phyloP scores from a whole-genome alignment of 257 asterid genomes.

The Scutellaria barbata region DNA sequence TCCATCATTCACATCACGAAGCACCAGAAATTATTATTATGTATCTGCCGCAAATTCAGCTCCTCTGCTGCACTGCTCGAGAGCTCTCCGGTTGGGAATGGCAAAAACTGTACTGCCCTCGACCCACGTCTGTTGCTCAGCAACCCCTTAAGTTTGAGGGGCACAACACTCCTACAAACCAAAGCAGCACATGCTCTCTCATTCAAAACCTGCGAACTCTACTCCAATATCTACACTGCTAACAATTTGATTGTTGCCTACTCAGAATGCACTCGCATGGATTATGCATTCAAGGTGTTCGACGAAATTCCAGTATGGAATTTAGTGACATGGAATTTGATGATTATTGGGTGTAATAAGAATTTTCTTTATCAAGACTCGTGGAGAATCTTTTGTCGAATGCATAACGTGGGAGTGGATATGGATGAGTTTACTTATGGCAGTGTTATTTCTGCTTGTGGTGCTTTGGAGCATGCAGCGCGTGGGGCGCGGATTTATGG shows the following conservation, averaged over 20 bases:
- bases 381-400: constrained; percentile 59
- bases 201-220: constrained; percentile 42
- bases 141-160: constrained; percentile 44
- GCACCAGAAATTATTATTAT: constrained; percentile 27
- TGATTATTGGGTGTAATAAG: constrained; percentile 64
- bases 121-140: constrained; percentile 40
- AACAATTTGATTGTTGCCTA: constrained; percentile 54
- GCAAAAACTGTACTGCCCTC: constrained; percentile 26
- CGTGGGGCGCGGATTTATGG: constrained; percentile 69
- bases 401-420: constrained; percentile 50
- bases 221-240: constrained; percentile 39
- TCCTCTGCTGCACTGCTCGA: constrained; percentile 41
- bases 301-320: constrained; percentile 60
- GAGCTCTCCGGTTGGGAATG: constrained; percentile 32
- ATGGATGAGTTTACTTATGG: constrained; percentile 66
- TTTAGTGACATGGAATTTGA: constrained; percentile 63
- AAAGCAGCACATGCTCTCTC: constrained; percentile 53
- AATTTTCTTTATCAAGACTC: constrained; percentile 52
- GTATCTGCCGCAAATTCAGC: constrained; percentile 36
- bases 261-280: constrained; percentile 47
- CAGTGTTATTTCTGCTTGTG: constrained; percentile 65
- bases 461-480: constrained; percentile 43
- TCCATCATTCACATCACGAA: constrained; percentile 33
- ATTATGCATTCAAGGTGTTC: constrained; percentile 60
- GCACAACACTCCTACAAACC: constrained; percentile 44